A percentile compares a stretch with the other conserved stretches of the same genome.
These are phyloP conservation scores for Ajuga chamaepitys DNA, from an alignment of 257 asterid species.

Conservation along the genomic window DNA sequence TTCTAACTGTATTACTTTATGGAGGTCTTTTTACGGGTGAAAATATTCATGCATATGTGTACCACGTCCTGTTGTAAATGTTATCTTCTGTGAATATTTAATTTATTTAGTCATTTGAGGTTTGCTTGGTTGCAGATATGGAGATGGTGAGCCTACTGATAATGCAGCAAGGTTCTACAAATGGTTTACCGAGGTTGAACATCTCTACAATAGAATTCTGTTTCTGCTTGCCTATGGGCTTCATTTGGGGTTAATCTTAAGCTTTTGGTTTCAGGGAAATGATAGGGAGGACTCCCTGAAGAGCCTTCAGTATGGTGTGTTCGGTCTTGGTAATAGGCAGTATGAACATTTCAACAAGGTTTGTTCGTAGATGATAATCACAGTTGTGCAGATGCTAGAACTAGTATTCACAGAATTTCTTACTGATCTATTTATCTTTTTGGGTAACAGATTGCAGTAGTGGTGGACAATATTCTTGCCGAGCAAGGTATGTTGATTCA, in stretches of 20 bases:
- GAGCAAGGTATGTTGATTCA: conserved; percentile 61
- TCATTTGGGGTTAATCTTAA: conserved; percentile 9
- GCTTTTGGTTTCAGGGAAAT: conserved; percentile 52
- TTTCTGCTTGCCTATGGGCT: neutral
- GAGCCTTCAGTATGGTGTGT: conserved; percentile 74
- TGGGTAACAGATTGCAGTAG: conserved; percentile 64
- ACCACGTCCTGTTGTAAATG: neutral
- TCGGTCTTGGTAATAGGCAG: conserved; percentile 98
- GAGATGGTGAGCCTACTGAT: conserved; percentile 99
- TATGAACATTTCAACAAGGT: conserved; percentile 99
- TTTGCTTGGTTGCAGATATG: conserved; percentile 61
- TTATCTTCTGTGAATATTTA: neutral
- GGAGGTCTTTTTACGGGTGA: neutral
- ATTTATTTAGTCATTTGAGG: conserved; percentile 25
- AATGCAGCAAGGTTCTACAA: conserved; percentile 94
- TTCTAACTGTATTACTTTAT: conserved; percentile 2
- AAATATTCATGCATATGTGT: neutral
- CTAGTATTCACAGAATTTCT: neutral
- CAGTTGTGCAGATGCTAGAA: neutral
- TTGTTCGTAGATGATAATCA: neutral
- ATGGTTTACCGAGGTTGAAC: conserved; percentile 84
- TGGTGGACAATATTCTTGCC: conserved; percentile 52
- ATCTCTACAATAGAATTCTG: neutral
- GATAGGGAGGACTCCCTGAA: conserved; percentile 75
- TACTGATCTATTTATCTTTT: neutral